These are phyloP conservation scores for Cochlearia excelsa DNA, from an alignment of 345 rosid species.

Conservation along the genomic window DNA sequence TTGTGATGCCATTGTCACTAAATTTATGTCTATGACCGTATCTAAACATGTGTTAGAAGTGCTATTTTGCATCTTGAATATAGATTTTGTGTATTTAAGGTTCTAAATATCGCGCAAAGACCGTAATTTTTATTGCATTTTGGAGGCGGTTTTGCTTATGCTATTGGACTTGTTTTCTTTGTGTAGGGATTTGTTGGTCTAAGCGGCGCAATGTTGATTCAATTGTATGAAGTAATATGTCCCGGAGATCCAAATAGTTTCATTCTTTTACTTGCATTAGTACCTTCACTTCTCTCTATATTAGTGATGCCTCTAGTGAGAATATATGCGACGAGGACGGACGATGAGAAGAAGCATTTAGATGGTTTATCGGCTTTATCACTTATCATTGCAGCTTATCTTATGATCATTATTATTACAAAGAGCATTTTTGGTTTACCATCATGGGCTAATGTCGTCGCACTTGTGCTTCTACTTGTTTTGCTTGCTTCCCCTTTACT, in stretches of 20 bases:
- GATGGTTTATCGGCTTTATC: constrained; percentile 67
- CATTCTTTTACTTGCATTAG: constrained; percentile 65
- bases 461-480: constrained; percentile 46
- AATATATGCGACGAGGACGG: constrained; percentile 44
- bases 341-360: constrained; percentile 64
- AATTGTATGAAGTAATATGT: constrained; percentile 50
- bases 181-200: constrained; percentile 80
- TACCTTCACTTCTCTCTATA: constrained; percentile 57
- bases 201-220: constrained; percentile 79
- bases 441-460: constrained; percentile 42
- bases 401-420: constrained; percentile 48
- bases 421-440: constrained; percentile 52
- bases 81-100: no score
- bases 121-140: no score
- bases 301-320: constrained; percentile 58
- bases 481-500: constrained; percentile 55
- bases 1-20: constrained; percentile 1
- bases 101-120: no score
- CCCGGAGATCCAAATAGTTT: constrained; percentile 54
- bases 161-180: background rate
- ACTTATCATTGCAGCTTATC: constrained; percentile 56
- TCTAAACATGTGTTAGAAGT: no score
- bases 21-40: background rate
- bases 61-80: no score
- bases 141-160: no score